Evolutionary conservation across 2,329 filamentous ascomycete species (phyloP).

Genomic region (Torrubiella hemipterigena): DNA sequence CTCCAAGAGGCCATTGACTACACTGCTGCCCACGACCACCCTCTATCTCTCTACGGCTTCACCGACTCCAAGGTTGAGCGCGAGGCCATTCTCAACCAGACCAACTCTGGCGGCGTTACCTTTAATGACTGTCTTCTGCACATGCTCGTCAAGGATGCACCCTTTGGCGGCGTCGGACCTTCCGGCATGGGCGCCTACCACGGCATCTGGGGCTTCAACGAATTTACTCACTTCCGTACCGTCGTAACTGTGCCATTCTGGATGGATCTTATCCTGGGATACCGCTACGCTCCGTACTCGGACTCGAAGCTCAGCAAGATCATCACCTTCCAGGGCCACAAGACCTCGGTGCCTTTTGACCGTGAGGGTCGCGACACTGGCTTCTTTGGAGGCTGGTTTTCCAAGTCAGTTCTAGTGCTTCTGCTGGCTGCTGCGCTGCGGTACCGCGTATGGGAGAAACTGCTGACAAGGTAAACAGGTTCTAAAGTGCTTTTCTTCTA

Average conservation of each 20-base stretch:
- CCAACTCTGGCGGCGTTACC: constrained; percentile 36
- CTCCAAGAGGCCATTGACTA: constrained; percentile 17
- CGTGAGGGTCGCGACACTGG: background rate
- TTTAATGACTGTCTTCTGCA: constrained; percentile 37
- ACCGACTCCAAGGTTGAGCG: constrained; percentile 21
- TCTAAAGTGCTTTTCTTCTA: too few relatives aligned
- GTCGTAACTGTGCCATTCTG: constrained; percentile 23
- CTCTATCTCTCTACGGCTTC: constrained; percentile 29
- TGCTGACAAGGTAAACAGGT: too few relatives aligned
- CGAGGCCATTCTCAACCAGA: constrained; percentile 16
- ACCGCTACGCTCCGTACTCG: constrained; percentile 12
- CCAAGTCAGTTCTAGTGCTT: too few relatives aligned
- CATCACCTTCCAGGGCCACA: background rate
- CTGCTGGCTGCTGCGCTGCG: too few relatives aligned
- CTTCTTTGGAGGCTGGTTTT: too few relatives aligned
- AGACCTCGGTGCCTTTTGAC: background rate
- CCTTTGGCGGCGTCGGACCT: constrained; percentile 37
- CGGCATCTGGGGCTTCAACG: constrained; percentile 33
- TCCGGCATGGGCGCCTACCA: constrained; percentile 37
- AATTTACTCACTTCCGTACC: constrained; percentile 26
- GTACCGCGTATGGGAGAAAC: too few relatives aligned
- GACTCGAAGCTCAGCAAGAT: constrained; percentile 5
- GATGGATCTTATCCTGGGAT: constrained; percentile 17
- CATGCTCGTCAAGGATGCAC: constrained; percentile 24
- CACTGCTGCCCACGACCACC: constrained; percentile 16